Percentiles rank a stretch among this genome's conserved stretches.
Evolutionary conservation across 2,329 filamentous ascomycete species (phyloP).

Genomic region (Fusarium robinianum): DNA sequence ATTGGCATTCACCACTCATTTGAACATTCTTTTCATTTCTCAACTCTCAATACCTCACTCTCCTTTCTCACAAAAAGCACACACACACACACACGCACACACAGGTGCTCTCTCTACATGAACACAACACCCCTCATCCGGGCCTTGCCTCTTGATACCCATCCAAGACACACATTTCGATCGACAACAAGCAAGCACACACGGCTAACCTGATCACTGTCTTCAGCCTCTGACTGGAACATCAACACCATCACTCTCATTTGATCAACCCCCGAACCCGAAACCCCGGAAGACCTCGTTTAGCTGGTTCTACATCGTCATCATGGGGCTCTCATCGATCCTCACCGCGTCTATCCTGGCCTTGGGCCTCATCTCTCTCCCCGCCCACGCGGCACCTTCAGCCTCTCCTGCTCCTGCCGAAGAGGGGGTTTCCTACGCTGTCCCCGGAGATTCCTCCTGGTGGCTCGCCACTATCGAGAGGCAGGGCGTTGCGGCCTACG

Average conservation of each 20-base stretch:
- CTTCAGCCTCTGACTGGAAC: slow-evolving; percentile 19
- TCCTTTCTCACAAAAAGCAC: no score
- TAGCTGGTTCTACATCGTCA: slow-evolving; percentile 47
- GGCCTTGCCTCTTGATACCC: neutral
- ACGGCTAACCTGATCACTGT: slow-evolving; percentile 19
- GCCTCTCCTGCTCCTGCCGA: slow-evolving; percentile 11
- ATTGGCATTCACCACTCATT: no score
- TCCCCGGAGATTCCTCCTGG: slow-evolving; percentile 58
- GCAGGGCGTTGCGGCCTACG: slow-evolving; percentile 69
- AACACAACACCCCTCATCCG: no score
- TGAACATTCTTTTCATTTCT: no score
- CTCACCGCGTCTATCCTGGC: slow-evolving; percentile 50
- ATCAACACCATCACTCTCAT: slow-evolving; percentile 19
- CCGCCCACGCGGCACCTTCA: slow-evolving; percentile 40
- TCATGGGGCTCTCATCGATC: slow-evolving; percentile 53
- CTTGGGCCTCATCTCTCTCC: slow-evolving; percentile 46
- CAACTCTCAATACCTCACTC: no score
- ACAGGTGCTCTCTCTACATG: no score
- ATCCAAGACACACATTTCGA: slow-evolving; percentile 1
- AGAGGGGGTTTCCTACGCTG: slow-evolving; percentile 20
- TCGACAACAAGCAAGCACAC: slow-evolving; percentile 2
- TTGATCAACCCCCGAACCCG: slow-evolving; percentile 16
- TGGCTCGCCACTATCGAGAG: slow-evolving; percentile 74
- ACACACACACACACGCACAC: no score
- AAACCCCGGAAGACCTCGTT: slow-evolving; percentile 25